Conservation (phyloP, 2,329 filamentous ascomycete genomes). For the Epicoccum nigrum region DNA sequence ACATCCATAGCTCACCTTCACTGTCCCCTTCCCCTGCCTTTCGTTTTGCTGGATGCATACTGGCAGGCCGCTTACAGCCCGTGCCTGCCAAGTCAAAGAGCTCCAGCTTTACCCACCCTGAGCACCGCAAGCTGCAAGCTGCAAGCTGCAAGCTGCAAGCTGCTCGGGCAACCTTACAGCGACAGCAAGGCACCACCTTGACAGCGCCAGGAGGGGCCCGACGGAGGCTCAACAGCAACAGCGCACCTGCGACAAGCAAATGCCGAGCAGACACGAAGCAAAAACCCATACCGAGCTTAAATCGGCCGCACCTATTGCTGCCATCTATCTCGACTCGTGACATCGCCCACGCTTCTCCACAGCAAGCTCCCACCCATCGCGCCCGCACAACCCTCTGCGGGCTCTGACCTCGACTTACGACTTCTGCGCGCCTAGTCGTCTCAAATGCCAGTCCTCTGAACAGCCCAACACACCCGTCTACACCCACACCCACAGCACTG, state of each 20-base stretch:
- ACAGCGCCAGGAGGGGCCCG: neutral
- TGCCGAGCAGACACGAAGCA: neutral
- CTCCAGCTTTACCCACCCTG: conserved; percentile 20
- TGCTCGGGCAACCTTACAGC: conserved; percentile 12
- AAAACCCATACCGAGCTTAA: neutral
- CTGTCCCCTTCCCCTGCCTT: neutral
- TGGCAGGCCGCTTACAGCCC: conserved; percentile 19
- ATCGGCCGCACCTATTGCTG: conserved; percentile 6
- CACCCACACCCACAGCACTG: conserved; percentile 29
- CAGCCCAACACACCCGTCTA: conserved; percentile 18
- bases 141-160: too few species aligned
- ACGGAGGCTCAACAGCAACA: neutral
- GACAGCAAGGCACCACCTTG: neutral
- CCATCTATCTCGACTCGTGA: conserved; percentile 29
- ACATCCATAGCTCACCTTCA: neutral
- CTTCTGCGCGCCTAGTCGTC: conserved; percentile 9
- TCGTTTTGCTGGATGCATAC: neutral
- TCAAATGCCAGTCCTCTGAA: conserved; percentile 27
- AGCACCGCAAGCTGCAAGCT: conserved; percentile 14
- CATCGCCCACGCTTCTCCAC: conserved; percentile 29
- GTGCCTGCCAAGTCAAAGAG: conserved; percentile 33
- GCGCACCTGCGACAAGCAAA: neutral
- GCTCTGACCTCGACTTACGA: neutral
- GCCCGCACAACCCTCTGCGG: conserved; percentile 6
- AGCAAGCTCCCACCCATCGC: conserved; percentile 15